A percentile compares a stretch with the other conserved stretches of the same genome.
phyloP scores from a whole-genome alignment of 305 asterid genomes.

The Lippia alba region DNA sequence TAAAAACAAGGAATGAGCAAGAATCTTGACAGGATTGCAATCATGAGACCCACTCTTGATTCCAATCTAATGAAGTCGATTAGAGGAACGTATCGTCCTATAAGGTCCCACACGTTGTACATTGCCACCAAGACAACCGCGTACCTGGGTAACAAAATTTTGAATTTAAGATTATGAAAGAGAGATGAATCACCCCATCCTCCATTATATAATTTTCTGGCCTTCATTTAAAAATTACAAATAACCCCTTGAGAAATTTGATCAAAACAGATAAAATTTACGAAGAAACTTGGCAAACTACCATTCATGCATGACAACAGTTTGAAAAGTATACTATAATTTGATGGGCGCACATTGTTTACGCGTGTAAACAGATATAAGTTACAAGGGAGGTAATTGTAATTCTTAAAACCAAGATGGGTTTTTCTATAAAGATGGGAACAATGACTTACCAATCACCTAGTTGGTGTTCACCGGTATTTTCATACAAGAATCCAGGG shows the following conservation, averaged over 20 bases:
- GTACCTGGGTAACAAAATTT: constrained; percentile 55
- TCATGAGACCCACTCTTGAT: constrained; percentile 62
- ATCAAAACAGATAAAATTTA: background rate
- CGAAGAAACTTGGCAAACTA: background rate
- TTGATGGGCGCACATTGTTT: too few species aligned
- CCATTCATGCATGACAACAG: background rate
- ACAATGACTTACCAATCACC: constrained; percentile 70
- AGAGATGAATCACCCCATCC: too few species aligned
- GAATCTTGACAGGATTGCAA: constrained; percentile 55
- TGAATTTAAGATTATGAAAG: too few species aligned
- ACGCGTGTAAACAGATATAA: too few species aligned
- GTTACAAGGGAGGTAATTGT: background rate
- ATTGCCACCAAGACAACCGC: constrained; percentile 70
- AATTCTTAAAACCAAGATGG: too few species aligned
- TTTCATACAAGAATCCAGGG: constrained; percentile 89
- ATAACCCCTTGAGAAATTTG: too few species aligned
- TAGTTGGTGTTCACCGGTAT: constrained; percentile 77
- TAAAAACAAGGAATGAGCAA: constrained; percentile 85
- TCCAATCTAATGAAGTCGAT: constrained; percentile 48
- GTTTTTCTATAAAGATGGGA: background rate
- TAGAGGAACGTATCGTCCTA: constrained; percentile 71
- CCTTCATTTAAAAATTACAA: too few species aligned
- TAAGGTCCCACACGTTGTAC: constrained; percentile 82
- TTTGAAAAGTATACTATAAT: too few species aligned
- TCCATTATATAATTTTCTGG: too few species aligned